Evolutionary conservation across 164 flowering plant species (phyloP).

Genomic region (Magnolia changhungtana): DNA sequence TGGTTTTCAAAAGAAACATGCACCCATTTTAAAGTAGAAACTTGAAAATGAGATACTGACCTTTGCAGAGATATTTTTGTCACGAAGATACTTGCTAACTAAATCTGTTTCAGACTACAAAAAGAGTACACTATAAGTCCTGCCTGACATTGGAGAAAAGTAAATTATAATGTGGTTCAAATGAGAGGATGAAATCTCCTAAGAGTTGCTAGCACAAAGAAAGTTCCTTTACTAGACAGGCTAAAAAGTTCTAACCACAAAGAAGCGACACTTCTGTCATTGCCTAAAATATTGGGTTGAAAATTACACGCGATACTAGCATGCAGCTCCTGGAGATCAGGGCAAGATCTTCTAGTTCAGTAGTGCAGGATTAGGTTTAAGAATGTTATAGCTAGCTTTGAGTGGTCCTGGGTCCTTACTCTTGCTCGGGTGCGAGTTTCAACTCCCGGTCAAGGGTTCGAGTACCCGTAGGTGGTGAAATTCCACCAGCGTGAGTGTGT

Average conservation of each 20-base stretch:
- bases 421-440: no score
- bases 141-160: not conserved
- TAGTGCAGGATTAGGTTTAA: no score
- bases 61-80: conserved; percentile 79
- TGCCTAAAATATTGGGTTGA: no score
- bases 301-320: no score
- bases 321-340: no score
- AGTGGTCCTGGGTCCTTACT: no score
- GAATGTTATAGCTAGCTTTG: no score
- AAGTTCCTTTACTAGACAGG: not conserved
- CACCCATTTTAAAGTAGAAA: not conserved
- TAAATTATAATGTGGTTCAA: not conserved
- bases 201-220: not conserved
- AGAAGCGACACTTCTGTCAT: no score
- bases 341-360: no score
- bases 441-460: no score
- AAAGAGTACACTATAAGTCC: not conserved
- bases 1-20: not conserved
- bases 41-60: conserved; percentile 32
- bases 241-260: not conserved
- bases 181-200: not conserved
- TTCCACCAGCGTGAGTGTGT: no score
- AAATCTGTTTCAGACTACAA: conserved; percentile 85
- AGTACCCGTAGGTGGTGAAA: no score
- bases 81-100: conserved; percentile 71